Conservation (phyloP, 345 rosid species). For the Lumnitzera littorea region DNA sequence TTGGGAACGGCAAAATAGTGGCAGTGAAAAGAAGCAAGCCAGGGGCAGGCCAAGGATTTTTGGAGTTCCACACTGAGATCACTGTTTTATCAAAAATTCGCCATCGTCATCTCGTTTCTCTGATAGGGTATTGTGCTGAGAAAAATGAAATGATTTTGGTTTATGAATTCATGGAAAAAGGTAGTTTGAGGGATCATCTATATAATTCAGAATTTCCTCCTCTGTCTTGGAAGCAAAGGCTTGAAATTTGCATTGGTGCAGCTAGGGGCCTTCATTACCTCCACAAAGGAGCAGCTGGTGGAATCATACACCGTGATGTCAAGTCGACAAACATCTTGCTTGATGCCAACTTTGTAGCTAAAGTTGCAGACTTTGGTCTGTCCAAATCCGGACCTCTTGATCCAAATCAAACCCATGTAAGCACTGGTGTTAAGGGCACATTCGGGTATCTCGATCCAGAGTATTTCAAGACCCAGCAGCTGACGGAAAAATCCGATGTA, state of each 20-base stretch:
- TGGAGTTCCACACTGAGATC: conserved; percentile 50
- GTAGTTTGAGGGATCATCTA: conserved; percentile 41
- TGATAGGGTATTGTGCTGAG: conserved; percentile 63
- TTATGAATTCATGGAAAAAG: conserved; percentile 54
- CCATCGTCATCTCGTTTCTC: conserved; percentile 61
- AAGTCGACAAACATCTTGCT: conserved; percentile 60
- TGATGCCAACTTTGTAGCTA: conserved; percentile 31
- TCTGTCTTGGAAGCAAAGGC: conserved; percentile 47
- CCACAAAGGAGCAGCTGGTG: conserved; percentile 31
- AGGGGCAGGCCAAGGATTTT: conserved; percentile 38
- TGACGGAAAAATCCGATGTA: conserved; percentile 54
- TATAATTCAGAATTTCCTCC: conserved; percentile 24
- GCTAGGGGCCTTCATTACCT: conserved; percentile 49
- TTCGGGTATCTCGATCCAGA: conserved; percentile 58
- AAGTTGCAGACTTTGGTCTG: conserved; percentile 61
- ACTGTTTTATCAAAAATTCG: conserved; percentile 50
- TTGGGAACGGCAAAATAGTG: conserved; percentile 29
- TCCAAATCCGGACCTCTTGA: conserved; percentile 29
- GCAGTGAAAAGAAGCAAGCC: conserved; percentile 43
- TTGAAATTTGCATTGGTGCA: conserved; percentile 58
- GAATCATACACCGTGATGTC: conserved; percentile 53
- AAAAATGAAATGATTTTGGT: conserved; percentile 51
- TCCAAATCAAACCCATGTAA: conserved; percentile 24
- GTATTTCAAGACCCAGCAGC: conserved; percentile 34
- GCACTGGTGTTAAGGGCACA: conserved; percentile 41